Conservation (phyloP, 1,139 yeast species). For the Taphrina betulina region DNA sequence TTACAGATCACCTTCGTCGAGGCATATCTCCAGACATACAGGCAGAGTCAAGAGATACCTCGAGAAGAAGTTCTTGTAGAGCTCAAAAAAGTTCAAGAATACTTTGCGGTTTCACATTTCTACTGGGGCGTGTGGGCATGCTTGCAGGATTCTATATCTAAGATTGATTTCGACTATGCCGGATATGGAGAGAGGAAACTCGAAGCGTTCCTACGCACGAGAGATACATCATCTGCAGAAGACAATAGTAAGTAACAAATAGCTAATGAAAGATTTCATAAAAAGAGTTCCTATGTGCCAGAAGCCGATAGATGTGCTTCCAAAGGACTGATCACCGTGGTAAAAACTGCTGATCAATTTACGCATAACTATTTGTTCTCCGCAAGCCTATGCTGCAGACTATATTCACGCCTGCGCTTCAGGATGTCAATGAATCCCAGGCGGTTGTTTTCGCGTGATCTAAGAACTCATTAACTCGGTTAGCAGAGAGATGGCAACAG, state of each 20-base stretch:
- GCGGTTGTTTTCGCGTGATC: constrained; percentile 8
- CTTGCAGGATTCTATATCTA: constrained; percentile 67
- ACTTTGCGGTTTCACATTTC: constrained; percentile 18
- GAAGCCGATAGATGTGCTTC: no score
- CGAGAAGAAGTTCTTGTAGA: constrained; percentile 1
- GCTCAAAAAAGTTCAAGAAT: neutral
- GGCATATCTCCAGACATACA: constrained; percentile 16
- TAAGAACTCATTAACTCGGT: no score
- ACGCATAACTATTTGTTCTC: no score
- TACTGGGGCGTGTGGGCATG: constrained; percentile 69
- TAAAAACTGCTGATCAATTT: no score
- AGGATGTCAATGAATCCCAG: constrained; percentile 20
- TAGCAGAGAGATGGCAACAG: no score
- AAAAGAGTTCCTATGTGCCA: no score
- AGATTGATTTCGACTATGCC: constrained; percentile 68
- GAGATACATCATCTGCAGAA: no score
- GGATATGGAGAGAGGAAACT: constrained; percentile 40
- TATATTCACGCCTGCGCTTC: constrained; percentile 24
- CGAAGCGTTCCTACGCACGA: constrained; percentile 9
- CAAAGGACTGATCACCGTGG: no score
- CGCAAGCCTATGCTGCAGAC: constrained; percentile 4
- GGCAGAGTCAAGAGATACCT: neutral
- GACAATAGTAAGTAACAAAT: no score
- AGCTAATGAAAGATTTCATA: no score
- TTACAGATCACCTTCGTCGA: constrained; percentile 8